A percentile compares a stretch with the other conserved stretches of the same genome.
Evolutionary conservation across 331 rosid species (phyloP).

Genomic region (Pyrus hybrid): DNA sequence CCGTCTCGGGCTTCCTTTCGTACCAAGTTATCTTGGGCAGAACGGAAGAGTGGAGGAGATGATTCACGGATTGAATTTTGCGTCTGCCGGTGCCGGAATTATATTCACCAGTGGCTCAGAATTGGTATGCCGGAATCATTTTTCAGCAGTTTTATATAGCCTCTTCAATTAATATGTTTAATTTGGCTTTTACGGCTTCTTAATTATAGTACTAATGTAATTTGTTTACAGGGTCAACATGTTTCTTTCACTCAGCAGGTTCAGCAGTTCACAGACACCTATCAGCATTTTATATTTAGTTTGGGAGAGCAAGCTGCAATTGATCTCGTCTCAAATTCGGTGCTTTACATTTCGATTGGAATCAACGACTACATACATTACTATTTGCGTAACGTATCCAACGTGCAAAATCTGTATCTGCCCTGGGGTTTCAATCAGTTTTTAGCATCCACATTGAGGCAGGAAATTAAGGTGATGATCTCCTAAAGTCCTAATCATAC

Average conservation of each 20-base stretch:
- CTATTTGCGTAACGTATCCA: constrained; percentile 65
- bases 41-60: constrained; percentile 46
- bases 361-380: constrained; percentile 89
- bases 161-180: not conserved
- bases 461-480: constrained; percentile 51
- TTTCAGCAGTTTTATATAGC: no score
- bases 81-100: constrained; percentile 93
- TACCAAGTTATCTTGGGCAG: constrained; percentile 86
- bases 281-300: constrained; percentile 49
- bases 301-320: constrained; percentile 63
- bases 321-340: constrained; percentile 43
- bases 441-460: constrained; percentile 52
- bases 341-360: constrained; percentile 73
- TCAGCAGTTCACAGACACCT: constrained; percentile 76
- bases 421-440: constrained; percentile 81
- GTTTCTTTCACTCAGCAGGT: constrained; percentile 71
- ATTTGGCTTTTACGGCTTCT: not conserved
- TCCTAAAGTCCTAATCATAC: no score
- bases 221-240: constrained; percentile 65
- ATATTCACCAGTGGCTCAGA: constrained; percentile 81
- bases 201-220: not conserved
- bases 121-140: constrained; percentile 32
- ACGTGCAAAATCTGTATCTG: constrained; percentile 54
- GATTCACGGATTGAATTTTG: constrained; percentile 77
- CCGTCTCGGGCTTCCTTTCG: constrained; percentile 84